These are phyloP conservation scores for Carex pumila DNA, from an alignment of 176 grass and related monocot genomes.

Conservation along the genomic window DNA sequence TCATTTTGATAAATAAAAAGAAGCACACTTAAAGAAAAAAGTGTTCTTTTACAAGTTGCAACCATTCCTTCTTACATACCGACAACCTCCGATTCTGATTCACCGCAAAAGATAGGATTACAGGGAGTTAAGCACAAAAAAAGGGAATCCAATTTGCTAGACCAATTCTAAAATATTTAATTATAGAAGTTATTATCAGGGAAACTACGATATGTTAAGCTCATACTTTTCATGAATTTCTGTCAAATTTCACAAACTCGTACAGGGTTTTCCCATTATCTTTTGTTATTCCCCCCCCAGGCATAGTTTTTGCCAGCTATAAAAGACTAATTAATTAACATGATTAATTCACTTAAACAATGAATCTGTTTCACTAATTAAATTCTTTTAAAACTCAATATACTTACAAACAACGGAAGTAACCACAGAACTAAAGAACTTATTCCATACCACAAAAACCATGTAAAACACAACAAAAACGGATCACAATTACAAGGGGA, in stretches of 20 bases:
- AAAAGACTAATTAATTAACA: not conserved
- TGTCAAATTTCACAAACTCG: not conserved
- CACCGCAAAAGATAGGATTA: not conserved
- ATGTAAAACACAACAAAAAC: not conserved
- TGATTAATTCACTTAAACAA: not conserved
- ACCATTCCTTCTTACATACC: not conserved
- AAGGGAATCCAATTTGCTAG: not conserved
- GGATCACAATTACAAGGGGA: slow-evolving; percentile 10
- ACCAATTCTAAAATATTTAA: not conserved
- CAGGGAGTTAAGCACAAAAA: too few species aligned
- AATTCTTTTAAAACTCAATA: not conserved
- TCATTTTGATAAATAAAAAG: not conserved
- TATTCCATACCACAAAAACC: not conserved
- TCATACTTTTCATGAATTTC: not conserved
- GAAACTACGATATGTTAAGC: not conserved
- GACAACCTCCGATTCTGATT: not conserved
- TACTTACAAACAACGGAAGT: not conserved
- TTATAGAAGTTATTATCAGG: not conserved
- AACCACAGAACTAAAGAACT: not conserved
- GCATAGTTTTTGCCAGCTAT: not conserved
- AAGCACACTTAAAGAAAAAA: not conserved
- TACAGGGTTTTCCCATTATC: not conserved
- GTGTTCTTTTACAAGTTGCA: not conserved
- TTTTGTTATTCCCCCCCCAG: not conserved
- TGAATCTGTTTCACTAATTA: slow-evolving; percentile 1